Evolutionary conservation across 306 rosid genomes (phyloP).

Genomic region (Begonia fuchsioides): DNA sequence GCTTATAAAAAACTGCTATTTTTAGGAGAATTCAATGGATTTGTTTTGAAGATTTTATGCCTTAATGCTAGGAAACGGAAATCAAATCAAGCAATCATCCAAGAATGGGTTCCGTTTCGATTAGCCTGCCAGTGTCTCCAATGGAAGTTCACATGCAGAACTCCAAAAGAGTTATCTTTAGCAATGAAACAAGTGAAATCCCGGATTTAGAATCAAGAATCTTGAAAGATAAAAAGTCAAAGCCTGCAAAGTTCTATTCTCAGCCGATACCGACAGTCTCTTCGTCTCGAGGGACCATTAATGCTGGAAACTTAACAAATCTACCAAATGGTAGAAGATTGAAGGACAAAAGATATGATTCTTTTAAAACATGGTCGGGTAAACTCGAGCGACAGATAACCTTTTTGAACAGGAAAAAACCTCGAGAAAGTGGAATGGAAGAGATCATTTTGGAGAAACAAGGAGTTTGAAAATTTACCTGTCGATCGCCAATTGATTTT

Average conservation of each 20-base stretch:
- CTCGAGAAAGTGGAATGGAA: conserved; percentile 15
- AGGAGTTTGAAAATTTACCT: conserved; percentile 13
- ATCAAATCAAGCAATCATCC: conserved; percentile 25
- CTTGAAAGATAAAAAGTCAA: conserved; percentile 11
- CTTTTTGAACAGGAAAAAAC: conserved; percentile 40
- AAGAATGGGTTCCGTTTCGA: conserved; percentile 35
- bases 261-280: conserved; percentile 47
- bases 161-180: conserved; percentile 20
- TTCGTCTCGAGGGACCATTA: conserved; percentile 8
- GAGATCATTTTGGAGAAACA: conserved; percentile 6
- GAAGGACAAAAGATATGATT: conserved; percentile 50
- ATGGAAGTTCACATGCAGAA: conserved; percentile 15
- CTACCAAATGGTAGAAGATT: conserved; percentile 22
- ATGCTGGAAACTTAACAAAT: conserved; percentile 1
- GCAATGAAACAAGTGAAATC: conserved; percentile 22
- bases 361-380: conserved; percentile 77
- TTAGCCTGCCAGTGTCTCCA: conserved; percentile 67
- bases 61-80: conserved; percentile 25
- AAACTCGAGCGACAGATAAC: conserved; percentile 60
- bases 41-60: neutral
- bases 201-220: neutral
- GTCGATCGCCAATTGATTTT: too few species aligned
- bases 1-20: neutral
- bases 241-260: conserved; percentile 31
- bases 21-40: neutral